phyloP scores from a whole-genome alignment of 257 asterid genomes.

The Solanum lycopersicoides region DNA sequence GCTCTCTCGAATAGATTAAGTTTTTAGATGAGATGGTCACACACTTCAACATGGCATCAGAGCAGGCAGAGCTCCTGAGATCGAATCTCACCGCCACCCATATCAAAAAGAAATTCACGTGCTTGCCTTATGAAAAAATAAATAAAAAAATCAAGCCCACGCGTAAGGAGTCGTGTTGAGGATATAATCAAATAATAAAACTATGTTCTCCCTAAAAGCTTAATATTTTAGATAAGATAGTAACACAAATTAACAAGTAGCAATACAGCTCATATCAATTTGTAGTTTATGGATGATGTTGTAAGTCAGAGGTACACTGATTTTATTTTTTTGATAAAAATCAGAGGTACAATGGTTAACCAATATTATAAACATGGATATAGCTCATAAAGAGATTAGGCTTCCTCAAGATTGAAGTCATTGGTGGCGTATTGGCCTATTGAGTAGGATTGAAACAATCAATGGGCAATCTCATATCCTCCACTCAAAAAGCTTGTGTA shows the following conservation, averaged over 20 bases:
- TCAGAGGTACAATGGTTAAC: background rate
- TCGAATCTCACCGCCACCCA: too few species aligned
- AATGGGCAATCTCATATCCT: background rate
- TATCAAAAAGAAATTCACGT: too few species aligned
- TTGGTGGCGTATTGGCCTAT: background rate
- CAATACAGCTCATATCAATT: background rate
- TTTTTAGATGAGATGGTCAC: too few species aligned
- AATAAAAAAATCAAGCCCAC: too few species aligned
- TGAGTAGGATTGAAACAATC: background rate
- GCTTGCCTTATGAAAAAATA: too few species aligned
- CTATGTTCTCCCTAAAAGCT: too few species aligned
- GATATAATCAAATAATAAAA: too few species aligned
- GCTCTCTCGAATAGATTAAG: too few species aligned
- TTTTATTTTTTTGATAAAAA: background rate
- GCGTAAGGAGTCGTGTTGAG: too few species aligned
- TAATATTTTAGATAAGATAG: too few species aligned
- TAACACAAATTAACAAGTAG: background rate
- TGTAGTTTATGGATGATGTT: background rate
- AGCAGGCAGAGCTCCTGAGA: too few species aligned
- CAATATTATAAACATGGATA: background rate
- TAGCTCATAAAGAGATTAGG: background rate
- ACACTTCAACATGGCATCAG: too few species aligned
- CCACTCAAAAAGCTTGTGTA: background rate
- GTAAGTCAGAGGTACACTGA: background rate
- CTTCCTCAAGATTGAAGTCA: background rate